Conservation (phyloP, 805 yeast genomes). For the Cyberlindnera bimundalis region DNA sequence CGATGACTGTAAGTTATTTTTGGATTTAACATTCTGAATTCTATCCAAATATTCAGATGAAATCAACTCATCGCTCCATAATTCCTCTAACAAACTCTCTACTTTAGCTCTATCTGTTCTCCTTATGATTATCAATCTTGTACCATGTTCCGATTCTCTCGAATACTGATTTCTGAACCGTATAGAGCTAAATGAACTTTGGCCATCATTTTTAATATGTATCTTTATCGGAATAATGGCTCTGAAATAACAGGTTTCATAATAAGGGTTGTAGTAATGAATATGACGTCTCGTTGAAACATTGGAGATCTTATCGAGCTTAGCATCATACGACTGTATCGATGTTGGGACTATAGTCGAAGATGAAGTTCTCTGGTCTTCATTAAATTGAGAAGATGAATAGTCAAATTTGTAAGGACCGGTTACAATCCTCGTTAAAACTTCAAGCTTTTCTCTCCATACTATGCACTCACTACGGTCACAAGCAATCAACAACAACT, state of each 20-base stretch:
- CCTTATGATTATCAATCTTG: slow-evolving; percentile 12
- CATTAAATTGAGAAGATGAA: slow-evolving; percentile 22
- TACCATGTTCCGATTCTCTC: slow-evolving; percentile 6
- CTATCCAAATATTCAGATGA: slow-evolving; percentile 3
- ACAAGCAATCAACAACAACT: slow-evolving; percentile 38
- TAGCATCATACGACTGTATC: slow-evolving; percentile 23
- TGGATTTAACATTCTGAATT: not conserved
- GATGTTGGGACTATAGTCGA: slow-evolving; percentile 22
- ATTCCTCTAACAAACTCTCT: slow-evolving; percentile 29
- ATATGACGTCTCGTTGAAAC: slow-evolving; percentile 3
- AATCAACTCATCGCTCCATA: slow-evolving; percentile 33
- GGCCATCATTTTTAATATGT: slow-evolving; percentile 4
- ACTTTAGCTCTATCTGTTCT: slow-evolving; percentile 23
- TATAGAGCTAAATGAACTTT: slow-evolving; percentile 10
- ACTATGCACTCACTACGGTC: slow-evolving; percentile 32
- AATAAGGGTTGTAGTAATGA: slow-evolving; percentile 7
- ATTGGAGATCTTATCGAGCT: slow-evolving; percentile 18
- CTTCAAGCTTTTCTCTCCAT: slow-evolving; percentile 40
- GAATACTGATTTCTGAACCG: slow-evolving; percentile 8
- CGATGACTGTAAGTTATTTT: too few relatives aligned
- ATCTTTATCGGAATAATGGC: slow-evolving; percentile 25
- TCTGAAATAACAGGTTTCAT: slow-evolving; percentile 26
- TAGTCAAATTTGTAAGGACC: slow-evolving; percentile 34
- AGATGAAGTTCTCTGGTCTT: slow-evolving; percentile 22
- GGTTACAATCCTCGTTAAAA: slow-evolving; percentile 29